Base-by-base conservation (phyloP, 257 asterid species). In the Schizonepeta tenuifolia region DNA sequence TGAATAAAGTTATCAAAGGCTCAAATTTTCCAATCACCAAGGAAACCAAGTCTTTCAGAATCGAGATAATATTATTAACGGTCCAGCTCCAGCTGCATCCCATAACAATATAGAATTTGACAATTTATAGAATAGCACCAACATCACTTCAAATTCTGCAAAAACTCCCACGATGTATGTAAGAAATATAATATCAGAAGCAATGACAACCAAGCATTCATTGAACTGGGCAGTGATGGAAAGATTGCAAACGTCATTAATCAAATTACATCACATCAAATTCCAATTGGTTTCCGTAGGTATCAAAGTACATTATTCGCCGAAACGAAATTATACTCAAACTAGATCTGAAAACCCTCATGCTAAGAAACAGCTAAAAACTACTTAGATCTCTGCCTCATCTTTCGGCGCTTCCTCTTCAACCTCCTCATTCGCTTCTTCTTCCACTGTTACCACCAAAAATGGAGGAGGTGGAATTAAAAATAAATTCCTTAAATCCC, bases 341-440 rank as follows among this genome's bases (percentile, higher is more conserved):
- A 28, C 31, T 53, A 9, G 28, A 72, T 65, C 59, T 33, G 14
- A 44, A 38, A 80, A 69, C 14, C 79, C 43, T 21, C 40, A 38
- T 9, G 61, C 53, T 6, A 31, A 12, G 11, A 36, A 55, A 24
- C 46, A n/a, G 69, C 67, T 7, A 46, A 58, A 31, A 73, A 46
- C 83, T 82, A 82, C 83, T 82, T 82, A 35, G 86, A 82, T 78
- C 86, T 68, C 86, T 78, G 86, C 73, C 86, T 82, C 86, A 82
- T 82, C 86, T 82, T 82, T 78, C 86, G 83, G 77, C 86, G 86
- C 86, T 82, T 82, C 81, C 86, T 82, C 79, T 82, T 82, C 81
- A 82, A 75, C 70, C 86, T 62, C 81, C 86, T 82, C 86, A 78
- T 82, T 50, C 86, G 86, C 86, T 82, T 82, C 86, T 82, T 82